phyloP scores from a whole-genome alignment of 352 stramenopile genomes.

The Phytophthora melonis region DNA sequence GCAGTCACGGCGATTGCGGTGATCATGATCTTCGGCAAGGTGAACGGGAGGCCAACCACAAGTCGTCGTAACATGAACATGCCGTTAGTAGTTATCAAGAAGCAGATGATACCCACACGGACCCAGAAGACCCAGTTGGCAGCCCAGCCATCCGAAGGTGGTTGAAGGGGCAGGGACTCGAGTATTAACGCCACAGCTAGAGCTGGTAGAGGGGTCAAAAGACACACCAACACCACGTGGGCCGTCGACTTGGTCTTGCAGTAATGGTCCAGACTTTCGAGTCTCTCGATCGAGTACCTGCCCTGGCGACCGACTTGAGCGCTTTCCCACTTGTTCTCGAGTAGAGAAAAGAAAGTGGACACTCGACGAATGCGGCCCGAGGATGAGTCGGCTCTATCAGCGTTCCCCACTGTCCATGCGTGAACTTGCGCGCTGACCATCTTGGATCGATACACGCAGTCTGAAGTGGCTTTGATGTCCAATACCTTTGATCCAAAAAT shows the following conservation, averaged over 20 bases:
- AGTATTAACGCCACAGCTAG: no score
- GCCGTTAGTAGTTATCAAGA: not conserved
- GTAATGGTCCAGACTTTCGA: constrained; percentile 20
- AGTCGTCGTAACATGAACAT: not conserved
- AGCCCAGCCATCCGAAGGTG: constrained; percentile 14
- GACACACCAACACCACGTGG: not conserved
- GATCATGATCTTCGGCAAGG: not conserved
- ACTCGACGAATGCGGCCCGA: no score
- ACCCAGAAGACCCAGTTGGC: constrained; percentile 27
- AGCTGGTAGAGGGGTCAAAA: constrained; percentile 10
- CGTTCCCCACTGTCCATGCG: no score
- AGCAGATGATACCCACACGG: not conserved
- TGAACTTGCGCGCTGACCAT: no score
- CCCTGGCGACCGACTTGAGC: not conserved
- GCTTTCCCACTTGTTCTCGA: not conserved
- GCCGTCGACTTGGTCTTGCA: constrained; percentile 10
- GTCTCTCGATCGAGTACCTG: constrained; percentile 9
- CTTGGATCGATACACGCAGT: no score
- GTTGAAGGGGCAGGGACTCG: not conserved
- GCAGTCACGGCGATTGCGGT: not conserved
- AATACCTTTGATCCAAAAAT: no score
- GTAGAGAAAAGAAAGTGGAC: not conserved
- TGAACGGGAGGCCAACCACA: not conserved
- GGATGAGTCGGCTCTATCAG: no score
- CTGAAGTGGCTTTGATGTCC: no score